Conservation (phyloP, 176 grass and related monocot genomes). For the Avena insularis region DNA sequence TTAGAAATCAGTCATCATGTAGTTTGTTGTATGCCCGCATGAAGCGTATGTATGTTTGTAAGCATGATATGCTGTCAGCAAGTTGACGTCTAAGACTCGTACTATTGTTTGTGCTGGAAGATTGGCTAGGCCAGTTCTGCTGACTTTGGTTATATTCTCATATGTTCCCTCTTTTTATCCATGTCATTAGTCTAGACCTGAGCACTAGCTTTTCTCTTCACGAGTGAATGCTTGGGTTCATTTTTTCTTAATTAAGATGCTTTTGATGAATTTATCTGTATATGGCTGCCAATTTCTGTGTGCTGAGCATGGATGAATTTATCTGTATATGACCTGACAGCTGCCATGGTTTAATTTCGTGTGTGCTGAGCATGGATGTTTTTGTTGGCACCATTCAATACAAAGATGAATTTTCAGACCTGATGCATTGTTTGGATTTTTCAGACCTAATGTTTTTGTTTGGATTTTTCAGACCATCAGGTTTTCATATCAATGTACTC, state of each 20-base stretch:
- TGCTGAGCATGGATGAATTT: background rate
- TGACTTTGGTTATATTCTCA: background rate
- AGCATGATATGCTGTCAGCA: no score
- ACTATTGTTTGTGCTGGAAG: background rate
- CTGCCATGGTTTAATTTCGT: no score
- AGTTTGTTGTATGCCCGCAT: no score
- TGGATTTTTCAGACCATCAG: background rate
- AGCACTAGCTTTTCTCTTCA: no score
- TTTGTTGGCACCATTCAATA: background rate
- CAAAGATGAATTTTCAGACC: background rate
- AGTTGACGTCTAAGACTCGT: background rate
- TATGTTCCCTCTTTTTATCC: background rate
- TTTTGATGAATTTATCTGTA: no score
- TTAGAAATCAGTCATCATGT: background rate
- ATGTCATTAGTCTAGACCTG: background rate
- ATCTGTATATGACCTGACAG: no score
- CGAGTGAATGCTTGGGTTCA: no score
- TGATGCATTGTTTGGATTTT: no score
- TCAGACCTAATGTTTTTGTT: background rate
- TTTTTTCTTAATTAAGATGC: no score
- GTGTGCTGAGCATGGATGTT: background rate
- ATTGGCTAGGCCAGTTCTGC: background rate
- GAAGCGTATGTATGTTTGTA: no score
- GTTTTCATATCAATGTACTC: background rate
- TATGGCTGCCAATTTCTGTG: no score